These are phyloP conservation scores for Pythium grandisporangium DNA, from an alignment of 352 stramenopile species.

Conservation along the genomic window DNA sequence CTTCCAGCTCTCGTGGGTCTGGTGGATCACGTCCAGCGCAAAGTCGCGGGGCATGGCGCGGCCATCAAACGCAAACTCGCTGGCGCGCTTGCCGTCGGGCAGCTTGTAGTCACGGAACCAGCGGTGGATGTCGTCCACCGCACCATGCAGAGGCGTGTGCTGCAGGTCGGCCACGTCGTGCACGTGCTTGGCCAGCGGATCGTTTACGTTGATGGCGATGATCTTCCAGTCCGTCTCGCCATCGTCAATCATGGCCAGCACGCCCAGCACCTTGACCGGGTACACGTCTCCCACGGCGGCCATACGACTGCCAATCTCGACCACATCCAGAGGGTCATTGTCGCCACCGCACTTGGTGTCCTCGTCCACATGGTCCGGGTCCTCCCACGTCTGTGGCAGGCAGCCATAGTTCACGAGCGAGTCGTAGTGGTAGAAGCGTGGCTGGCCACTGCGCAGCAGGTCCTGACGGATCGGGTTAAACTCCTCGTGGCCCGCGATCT, in stretches of 20 bases:
- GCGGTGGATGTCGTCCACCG: constrained; percentile 67
- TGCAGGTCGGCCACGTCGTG: constrained; percentile 90
- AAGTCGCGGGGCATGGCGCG: constrained; percentile 81
- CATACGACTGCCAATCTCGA: constrained; percentile 93
- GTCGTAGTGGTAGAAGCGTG: constrained; percentile 84
- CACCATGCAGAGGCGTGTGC: constrained; percentile 63
- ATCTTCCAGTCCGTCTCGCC: constrained; percentile 99
- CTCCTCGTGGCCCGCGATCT: constrained; percentile 87
- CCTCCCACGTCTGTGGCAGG: constrained; percentile 99
- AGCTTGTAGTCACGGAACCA: constrained; percentile 99
- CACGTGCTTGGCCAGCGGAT: constrained; percentile 92
- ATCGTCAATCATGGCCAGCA: constrained; percentile 99
- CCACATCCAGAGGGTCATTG: constrained; percentile 99
- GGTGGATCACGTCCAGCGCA: constrained; percentile 86
- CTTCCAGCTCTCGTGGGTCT: constrained; percentile 86
- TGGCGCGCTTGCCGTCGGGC: constrained; percentile 98
- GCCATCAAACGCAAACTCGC: constrained; percentile 97
- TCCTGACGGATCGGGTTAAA: constrained; percentile 97
- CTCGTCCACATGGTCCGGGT: constrained; percentile 93
- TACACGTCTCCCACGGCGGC: constrained; percentile 90
- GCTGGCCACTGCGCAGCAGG: constrained; percentile 96
- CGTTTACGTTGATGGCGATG: constrained; percentile 93
- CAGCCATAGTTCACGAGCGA: constrained; percentile 97
- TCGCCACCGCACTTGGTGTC: constrained; percentile 90
- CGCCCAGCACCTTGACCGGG: constrained; percentile 95